phyloP scores from a whole-genome alignment of 2,329 filamentous ascomycete species.

The Pestalotiopsis sp. region DNA sequence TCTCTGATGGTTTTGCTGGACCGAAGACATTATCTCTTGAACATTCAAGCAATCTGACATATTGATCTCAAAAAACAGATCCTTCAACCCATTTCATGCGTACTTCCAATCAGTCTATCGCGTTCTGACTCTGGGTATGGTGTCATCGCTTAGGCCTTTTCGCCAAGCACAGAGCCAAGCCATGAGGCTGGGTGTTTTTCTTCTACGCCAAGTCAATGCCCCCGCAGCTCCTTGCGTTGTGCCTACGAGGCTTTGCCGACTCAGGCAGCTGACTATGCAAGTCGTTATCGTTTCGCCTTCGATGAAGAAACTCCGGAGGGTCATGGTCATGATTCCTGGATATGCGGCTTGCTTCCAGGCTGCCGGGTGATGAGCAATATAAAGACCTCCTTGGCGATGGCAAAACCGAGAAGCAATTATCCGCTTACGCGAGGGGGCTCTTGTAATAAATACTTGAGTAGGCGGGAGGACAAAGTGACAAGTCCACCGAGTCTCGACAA shows the following conservation, averaged over 20 bases:
- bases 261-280: slow-evolving; percentile 10
- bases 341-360: neutral
- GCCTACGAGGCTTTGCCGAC: neutral
- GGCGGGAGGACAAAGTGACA: too few species aligned
- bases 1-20: too few species aligned
- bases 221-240: neutral
- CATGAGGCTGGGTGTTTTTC: neutral
- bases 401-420: neutral
- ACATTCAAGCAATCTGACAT: too few species aligned
- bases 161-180: slow-evolving; percentile 8
- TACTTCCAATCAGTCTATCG: too few species aligned
- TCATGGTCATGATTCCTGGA: neutral
- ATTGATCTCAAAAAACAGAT: too few species aligned
- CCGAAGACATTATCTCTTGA: too few species aligned
- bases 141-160: neutral
- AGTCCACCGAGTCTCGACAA: too few species aligned
- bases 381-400: neutral
- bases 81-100: too few species aligned
- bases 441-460: neutral
- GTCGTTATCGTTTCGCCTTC: neutral
- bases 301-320: neutral
- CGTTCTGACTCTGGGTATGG: too few species aligned
- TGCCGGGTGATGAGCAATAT: neutral
- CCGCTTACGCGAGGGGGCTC: neutral
- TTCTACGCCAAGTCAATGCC: slow-evolving; percentile 5